phyloP scores from a whole-genome alignment of 177 flowering plant species.

The Vitis hybrid region DNA sequence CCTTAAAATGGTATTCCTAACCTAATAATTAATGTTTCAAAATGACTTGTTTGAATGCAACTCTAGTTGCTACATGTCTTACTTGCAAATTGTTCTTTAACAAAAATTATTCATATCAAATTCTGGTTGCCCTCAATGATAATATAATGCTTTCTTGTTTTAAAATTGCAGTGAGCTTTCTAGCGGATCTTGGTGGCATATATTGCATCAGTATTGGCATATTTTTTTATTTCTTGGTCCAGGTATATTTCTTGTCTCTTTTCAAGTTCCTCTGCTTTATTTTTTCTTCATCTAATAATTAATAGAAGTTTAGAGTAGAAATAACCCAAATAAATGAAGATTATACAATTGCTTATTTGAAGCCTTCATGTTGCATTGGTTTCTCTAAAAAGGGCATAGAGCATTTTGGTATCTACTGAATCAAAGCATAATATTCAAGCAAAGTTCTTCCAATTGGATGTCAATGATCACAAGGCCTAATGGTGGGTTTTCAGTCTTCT shows the following conservation, averaged over 20 bases:
- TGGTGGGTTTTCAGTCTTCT: no score
- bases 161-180: conserved; percentile 77
- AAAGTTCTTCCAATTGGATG: no score
- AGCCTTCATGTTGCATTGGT: no score
- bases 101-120: background rate
- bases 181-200: conserved; percentile 97
- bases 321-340: no score
- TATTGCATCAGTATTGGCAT: conserved; percentile 79
- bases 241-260: conserved; percentile 46
- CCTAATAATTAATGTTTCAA: background rate
- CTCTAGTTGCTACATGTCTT: background rate
- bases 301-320: no score
- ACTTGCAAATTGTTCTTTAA: background rate
- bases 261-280: background rate
- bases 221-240: conserved; percentile 80
- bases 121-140: background rate
- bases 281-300: no score
- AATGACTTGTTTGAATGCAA: background rate
- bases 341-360: no score
- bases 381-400: no score
- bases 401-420: no score
- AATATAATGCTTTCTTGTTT: conserved; percentile 1
- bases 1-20: background rate
- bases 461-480: no score
- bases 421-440: no score